Evolutionary conservation across 768 basidiomycete species (phyloP), one percentile per base, ranked within the genome.

Genomic region (Erythrobasidium yunnanense): DNA sequence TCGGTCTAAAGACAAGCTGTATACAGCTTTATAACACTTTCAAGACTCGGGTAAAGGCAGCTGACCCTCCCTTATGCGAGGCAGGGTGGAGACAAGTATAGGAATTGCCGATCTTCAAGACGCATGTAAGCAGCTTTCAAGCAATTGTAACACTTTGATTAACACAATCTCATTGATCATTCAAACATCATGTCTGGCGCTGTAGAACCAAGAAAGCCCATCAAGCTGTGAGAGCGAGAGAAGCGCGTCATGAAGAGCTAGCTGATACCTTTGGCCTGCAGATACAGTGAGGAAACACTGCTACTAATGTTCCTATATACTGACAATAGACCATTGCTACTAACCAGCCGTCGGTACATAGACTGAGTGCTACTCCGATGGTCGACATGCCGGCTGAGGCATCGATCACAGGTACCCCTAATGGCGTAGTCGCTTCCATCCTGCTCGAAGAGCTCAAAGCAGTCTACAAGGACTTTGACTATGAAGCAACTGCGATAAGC

Each of bases 361-460:
- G 13, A 6, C 18, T 5, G n/a, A 23, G 23, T 13, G 29, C 38
- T 4, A 29, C 55, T 20, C 11, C 30, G 5, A 6, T 35, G 3
- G 29, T 35, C 23, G 57, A 3, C 17, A 22, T 32, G 20, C 4
- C n/a, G n/a, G n/a, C n/a, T n/a, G n/a, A n/a, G n/a, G n/a, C n/a
- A n/a, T n/a, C n/a, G n/a, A n/a, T n/a, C 22, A 3, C 55, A 56
- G 51, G 50, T 13, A 57, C 55, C 8, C 56, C 35, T 22, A 34
- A 29, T 29, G 23, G 38, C 3, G 34, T 55, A 22, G 20, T 56
- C 45, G 33, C 29, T 8, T 57, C 55, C 7, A 50, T 67, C 56
- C 32, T 49, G 7, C 66, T 66, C 66, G 71, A 72, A 45, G 70
- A 72, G 66, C 66, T 70, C 42, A 72, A 72, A 53, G 65, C 63